Evolutionary conservation across 2,329 filamentous ascomycete species (phyloP).

Genomic region (Diaporthe longicolla): DNA sequence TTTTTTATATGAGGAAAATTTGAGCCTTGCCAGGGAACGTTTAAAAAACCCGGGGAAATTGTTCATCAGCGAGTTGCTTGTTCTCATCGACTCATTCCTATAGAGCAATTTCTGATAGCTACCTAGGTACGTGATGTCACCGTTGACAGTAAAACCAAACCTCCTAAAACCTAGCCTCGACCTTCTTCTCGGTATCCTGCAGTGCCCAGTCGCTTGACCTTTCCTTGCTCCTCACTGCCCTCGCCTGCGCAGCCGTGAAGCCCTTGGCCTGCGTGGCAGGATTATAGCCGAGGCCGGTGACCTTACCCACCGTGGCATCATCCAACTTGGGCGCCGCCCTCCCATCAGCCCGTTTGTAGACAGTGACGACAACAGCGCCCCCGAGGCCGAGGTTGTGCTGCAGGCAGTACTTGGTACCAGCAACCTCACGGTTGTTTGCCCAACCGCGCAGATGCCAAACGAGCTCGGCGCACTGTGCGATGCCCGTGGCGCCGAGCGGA

Average conservation of each 20-base stretch:
- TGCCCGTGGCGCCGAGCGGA: constrained; percentile 92
- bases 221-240: constrained; percentile 78
- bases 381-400: constrained; percentile 96
- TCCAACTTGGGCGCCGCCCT: constrained; percentile 72
- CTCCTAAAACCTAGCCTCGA: constrained; percentile 62
- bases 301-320: constrained; percentile 74
- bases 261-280: constrained; percentile 91
- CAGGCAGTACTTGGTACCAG: constrained; percentile 79
- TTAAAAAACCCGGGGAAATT: not conserved
- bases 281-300: constrained; percentile 86
- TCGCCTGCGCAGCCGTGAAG: constrained; percentile 84
- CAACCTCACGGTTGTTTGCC: constrained; percentile 88
- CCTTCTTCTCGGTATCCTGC: constrained; percentile 80
- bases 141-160: not conserved
- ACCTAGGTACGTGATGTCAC: not conserved
- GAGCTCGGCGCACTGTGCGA: constrained; percentile 94
- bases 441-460: constrained; percentile 96
- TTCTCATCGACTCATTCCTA: not conserved
- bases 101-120: not conserved
- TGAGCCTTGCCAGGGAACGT: not conserved
- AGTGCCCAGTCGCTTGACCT: constrained; percentile 80
- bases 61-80: not conserved
- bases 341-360: constrained; percentile 89
- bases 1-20: too few species aligned
- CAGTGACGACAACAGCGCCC: constrained; percentile 89